phyloP scores from a whole-genome alignment of 2,329 filamentous ascomycete species.

The Salinomyces thailandicus region DNA sequence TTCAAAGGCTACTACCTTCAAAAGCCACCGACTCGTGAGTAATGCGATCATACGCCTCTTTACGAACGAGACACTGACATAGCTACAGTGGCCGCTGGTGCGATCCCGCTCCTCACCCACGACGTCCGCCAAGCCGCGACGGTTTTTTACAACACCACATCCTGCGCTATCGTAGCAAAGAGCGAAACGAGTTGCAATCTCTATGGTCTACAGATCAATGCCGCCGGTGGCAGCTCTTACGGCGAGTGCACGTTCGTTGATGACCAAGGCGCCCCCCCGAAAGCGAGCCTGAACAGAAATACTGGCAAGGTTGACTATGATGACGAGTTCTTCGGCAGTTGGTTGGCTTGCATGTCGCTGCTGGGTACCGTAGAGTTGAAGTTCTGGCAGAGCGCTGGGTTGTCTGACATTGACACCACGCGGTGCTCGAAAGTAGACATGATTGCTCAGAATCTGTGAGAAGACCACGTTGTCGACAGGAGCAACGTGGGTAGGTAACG shows the following conservation, averaged over 20 bases:
- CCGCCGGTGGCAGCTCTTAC: neutral
- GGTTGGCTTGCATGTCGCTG: neutral
- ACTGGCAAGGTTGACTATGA: neutral
- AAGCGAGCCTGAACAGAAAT: neutral
- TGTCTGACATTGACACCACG: neutral
- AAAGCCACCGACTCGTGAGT: neutral
- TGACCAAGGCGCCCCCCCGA: neutral
- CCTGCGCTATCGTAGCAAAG: neutral
- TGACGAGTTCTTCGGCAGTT: neutral
- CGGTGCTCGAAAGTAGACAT: neutral
- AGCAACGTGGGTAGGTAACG: no score
- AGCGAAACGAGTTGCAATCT: neutral
- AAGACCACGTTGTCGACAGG: no score
- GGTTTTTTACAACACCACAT: neutral
- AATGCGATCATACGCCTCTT: no score
- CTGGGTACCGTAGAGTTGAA: neutral
- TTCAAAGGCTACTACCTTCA: constrained; percentile 1
- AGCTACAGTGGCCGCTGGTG: no score
- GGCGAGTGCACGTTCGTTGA: neutral
- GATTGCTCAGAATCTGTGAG: neutral
- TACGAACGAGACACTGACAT: no score
- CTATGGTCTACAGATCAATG: neutral
- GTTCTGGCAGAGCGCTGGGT: neutral
- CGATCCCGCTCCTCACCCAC: neutral
- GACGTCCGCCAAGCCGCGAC: neutral